Conservation (phyloP, 106 monocot genomes). For the Platanthera guangdongensis region DNA sequence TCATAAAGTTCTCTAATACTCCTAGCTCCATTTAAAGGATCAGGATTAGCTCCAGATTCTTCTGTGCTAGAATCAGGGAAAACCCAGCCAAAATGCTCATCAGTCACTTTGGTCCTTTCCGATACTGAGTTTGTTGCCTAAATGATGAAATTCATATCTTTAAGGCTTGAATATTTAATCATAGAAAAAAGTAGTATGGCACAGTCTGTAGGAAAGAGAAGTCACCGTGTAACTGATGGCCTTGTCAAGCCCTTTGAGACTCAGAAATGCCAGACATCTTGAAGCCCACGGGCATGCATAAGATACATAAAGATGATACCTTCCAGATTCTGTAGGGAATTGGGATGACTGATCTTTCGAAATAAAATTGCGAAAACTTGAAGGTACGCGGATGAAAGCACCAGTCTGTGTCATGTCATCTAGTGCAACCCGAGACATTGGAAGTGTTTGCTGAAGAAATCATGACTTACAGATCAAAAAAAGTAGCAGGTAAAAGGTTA, state of each 20-base stretch:
- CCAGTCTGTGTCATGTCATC: slow-evolving; percentile 64
- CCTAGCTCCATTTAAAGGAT: slow-evolving; percentile 64
- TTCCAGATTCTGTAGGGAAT: slow-evolving; percentile 79
- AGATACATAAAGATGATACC: slow-evolving; percentile 92
- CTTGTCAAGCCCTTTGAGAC: slow-evolving; percentile 79
- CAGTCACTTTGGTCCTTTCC: slow-evolving; percentile 84
- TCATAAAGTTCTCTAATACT: slow-evolving; percentile 81
- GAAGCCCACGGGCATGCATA: slow-evolving; percentile 98
- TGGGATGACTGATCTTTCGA: slow-evolving; percentile 49
- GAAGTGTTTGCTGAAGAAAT: background rate
- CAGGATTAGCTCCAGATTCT: slow-evolving; percentile 71
- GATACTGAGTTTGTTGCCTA: slow-evolving; percentile 78
- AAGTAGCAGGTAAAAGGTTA: background rate
- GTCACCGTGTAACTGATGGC: slow-evolving; percentile 62
- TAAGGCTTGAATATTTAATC: background rate
- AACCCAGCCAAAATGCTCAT: slow-evolving; percentile 90
- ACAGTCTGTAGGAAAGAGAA: slow-evolving; percentile 2
- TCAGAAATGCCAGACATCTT: slow-evolving; percentile 74
- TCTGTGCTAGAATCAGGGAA: slow-evolving; percentile 55
- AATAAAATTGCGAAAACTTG: slow-evolving; percentile 71
- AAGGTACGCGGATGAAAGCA: slow-evolving; percentile 64
- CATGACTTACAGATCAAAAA: background rate
- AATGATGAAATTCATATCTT: background rate
- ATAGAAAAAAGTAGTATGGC: background rate
- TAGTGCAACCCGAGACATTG: slow-evolving; percentile 63